Conservation (phyloP, 2,329 filamentous ascomycete species). For the Penicillium sp. region DNA sequence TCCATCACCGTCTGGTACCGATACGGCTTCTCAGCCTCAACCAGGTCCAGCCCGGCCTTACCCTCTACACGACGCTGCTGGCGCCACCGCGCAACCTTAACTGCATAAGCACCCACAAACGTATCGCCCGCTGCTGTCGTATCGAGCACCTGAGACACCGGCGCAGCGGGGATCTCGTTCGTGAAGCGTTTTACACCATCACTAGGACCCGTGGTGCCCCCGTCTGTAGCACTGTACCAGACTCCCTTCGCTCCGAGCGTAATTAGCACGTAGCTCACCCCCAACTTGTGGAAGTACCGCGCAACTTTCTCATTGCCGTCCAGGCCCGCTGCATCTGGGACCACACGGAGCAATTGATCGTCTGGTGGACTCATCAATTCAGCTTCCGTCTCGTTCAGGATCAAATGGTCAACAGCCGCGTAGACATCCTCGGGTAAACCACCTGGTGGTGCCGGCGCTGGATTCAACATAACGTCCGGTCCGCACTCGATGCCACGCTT, state of each 20-base stretch:
- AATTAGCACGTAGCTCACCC: conserved; percentile 78
- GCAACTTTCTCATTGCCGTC: conserved; percentile 63
- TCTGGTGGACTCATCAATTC: conserved; percentile 68
- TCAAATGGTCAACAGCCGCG: conserved; percentile 72
- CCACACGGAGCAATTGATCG: conserved; percentile 36
- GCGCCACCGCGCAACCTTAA: conserved; percentile 67
- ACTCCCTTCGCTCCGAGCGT: conserved; percentile 84
- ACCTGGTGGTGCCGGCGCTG: conserved; percentile 81
- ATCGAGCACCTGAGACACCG: conserved; percentile 77
- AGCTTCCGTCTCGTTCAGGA: conserved; percentile 92
- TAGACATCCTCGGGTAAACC: conserved; percentile 71
- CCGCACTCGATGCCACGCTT: conserved; percentile 43
- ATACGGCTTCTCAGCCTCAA: conserved; percentile 41
- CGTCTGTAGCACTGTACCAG: conserved; percentile 64
- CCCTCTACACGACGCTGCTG: conserved; percentile 51
- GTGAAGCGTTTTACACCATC: conserved; percentile 39
- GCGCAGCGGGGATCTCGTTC: conserved; percentile 64
- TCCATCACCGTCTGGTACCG: conserved; percentile 54
- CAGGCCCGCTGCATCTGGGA: conserved; percentile 44
- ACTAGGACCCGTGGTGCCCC: conserved; percentile 50
- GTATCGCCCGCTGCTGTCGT: conserved; percentile 95
- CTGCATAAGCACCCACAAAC: conserved; percentile 86
- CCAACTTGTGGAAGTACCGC: conserved; percentile 67
- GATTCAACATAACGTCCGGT: conserved; percentile 79
- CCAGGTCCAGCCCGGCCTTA: conserved; percentile 58